Conservation (phyloP, 2,329 filamentous ascomycete species). For the Kalmusia sp. region DNA sequence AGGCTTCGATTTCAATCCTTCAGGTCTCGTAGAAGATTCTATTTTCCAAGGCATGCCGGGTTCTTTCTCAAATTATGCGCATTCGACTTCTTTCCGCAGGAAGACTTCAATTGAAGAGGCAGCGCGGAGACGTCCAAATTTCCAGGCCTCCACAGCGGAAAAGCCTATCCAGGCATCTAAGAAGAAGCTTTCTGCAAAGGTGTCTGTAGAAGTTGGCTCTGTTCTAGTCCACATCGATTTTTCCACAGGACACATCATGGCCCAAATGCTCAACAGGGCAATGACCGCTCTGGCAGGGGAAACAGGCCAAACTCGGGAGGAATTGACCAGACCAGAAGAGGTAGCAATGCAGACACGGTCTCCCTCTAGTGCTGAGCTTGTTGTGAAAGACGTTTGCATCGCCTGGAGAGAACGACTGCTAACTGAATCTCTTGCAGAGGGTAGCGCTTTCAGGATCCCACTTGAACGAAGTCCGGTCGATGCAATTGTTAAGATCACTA, state of each 20-base stretch:
- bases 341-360: not conserved
- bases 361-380: conserved; percentile 26
- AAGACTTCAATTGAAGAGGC: conserved; percentile 31
- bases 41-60: conserved; percentile 54
- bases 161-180: conserved; percentile 14
- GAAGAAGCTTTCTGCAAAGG: conserved; percentile 17
- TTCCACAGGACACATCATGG: conserved; percentile 43
- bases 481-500: conserved; percentile 34
- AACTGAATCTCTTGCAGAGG: conserved; percentile 28
- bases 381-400: conserved; percentile 35
- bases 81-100: conserved; percentile 45
- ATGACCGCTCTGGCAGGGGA: conserved; percentile 27
- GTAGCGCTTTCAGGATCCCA: conserved; percentile 1
- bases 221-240: conserved; percentile 43
- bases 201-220: conserved; percentile 44
- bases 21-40: conserved; percentile 44
- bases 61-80: conserved; percentile 56
- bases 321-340: not conserved
- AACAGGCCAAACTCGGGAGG: conserved; percentile 1
- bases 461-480: conserved; percentile 35
- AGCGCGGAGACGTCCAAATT: conserved; percentile 21
- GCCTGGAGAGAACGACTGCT: conserved; percentile 40
- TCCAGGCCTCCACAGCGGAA: conserved; percentile 12
- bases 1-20: conserved; percentile 30
- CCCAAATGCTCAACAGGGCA: conserved; percentile 35